Conservation (phyloP, 352 stramenopile genomes). For the Globisporangium iwayamae region DNA sequence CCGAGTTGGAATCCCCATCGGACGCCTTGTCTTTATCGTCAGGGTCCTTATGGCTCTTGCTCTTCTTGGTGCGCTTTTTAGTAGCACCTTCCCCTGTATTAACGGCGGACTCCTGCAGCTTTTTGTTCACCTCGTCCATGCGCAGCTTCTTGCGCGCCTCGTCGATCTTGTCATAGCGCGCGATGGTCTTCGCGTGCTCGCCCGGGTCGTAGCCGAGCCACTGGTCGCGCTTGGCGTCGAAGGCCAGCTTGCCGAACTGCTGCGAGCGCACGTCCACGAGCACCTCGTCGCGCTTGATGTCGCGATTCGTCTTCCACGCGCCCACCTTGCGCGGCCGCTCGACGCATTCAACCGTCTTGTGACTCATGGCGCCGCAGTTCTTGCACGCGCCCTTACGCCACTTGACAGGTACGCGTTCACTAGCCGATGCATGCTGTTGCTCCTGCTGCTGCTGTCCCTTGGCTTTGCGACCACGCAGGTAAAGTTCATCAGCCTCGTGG, state of each 20-base stretch:
- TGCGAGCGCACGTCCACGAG: constrained; percentile 84
- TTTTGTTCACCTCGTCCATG: constrained; percentile 76
- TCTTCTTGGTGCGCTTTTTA: constrained; percentile 30
- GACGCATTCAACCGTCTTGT: constrained; percentile 92
- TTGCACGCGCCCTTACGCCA: constrained; percentile 92
- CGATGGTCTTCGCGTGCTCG: constrained; percentile 75
- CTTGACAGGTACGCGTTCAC: constrained; percentile 32
- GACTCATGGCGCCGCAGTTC: constrained; percentile 93
- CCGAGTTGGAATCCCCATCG: constrained; percentile 19
- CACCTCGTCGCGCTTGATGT: constrained; percentile 85
- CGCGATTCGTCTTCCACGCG: constrained; percentile 91
- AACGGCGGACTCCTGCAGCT: constrained; percentile 35
- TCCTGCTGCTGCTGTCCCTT: not conserved
- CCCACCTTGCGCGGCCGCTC: constrained; percentile 89
- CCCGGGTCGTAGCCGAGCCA: constrained; percentile 94
- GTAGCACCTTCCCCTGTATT: constrained; percentile 11
- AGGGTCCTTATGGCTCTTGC: constrained; percentile 20
- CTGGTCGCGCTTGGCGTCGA: constrained; percentile 96
- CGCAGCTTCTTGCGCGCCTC: constrained; percentile 72
- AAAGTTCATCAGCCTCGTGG: constrained; percentile 86
- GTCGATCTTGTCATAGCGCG: constrained; percentile 82
- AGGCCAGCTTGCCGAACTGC: constrained; percentile 93
- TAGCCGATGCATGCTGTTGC: not conserved
- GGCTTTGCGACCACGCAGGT: constrained; percentile 40
- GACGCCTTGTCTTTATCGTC: constrained; percentile 19